These are phyloP conservation scores for Ramaria rubella DNA, from an alignment of 768 basidiomycete genomes.

Conservation along the genomic window DNA sequence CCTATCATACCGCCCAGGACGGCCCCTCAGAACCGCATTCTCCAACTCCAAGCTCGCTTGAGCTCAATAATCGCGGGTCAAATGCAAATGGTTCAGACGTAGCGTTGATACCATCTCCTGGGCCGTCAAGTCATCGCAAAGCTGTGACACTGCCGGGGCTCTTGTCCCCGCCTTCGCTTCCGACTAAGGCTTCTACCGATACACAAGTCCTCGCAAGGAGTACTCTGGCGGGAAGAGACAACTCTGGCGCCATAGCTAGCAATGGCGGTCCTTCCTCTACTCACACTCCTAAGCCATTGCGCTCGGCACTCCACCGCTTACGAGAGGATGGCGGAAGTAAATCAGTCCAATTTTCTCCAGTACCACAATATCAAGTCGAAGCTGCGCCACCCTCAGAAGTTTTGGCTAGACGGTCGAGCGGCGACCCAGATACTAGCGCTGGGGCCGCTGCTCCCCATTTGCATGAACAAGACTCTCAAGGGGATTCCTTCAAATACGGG, in stretches of 20 bases:
- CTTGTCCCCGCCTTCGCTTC: not conserved
- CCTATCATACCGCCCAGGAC: not conserved
- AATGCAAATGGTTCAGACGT: not conserved
- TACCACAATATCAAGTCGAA: slow-evolving; percentile 20
- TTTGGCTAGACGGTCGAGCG: slow-evolving; percentile 50
- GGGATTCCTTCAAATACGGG: slow-evolving; percentile 29
- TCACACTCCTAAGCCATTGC: not conserved
- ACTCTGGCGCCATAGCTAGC: not conserved
- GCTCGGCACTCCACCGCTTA: slow-evolving; percentile 31
- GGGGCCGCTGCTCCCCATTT: slow-evolving; percentile 37
- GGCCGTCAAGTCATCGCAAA: not conserved
- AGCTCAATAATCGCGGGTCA: not conserved
- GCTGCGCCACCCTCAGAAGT: slow-evolving; percentile 60
- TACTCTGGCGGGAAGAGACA: not conserved
- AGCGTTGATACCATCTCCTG: not conserved
- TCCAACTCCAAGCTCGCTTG: not conserved
- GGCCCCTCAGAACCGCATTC: not conserved
- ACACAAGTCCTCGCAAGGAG: not conserved
- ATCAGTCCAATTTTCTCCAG: slow-evolving; percentile 17
- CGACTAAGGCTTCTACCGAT: not conserved
- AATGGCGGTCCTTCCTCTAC: not conserved
- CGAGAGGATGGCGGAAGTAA: slow-evolving; percentile 23
- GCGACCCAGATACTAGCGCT: slow-evolving; percentile 57
- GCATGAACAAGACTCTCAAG: slow-evolving; percentile 17
- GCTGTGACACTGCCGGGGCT: not conserved